Conservation (phyloP, 306 rosid genomes). For the Castanopsis chinensis region DNA sequence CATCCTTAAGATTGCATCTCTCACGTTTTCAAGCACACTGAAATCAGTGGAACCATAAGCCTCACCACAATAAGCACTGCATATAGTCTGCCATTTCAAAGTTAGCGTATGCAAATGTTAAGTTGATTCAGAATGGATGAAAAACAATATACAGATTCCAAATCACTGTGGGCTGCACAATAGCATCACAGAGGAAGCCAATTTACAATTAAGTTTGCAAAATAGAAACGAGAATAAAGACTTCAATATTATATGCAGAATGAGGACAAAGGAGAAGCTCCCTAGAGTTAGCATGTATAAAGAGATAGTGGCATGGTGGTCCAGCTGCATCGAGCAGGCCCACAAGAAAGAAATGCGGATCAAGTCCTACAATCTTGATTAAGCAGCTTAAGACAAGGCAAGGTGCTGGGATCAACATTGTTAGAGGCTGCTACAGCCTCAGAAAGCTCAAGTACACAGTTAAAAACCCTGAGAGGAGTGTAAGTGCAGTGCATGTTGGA, state of each 20-base stretch:
- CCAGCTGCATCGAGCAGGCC: background rate
- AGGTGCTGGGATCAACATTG: background rate
- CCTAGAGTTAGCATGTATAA: background rate
- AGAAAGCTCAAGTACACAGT: background rate
- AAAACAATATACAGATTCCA: slow-evolving; percentile 3
- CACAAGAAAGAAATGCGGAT: background rate
- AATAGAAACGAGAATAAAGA: background rate
- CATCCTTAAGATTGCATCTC: slow-evolving; percentile 93
- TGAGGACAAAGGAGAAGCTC: background rate
- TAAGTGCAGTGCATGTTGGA: background rate
- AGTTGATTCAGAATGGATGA: background rate
- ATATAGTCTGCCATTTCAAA: slow-evolving; percentile 56
- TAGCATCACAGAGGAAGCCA: background rate
- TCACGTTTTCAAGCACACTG: slow-evolving; percentile 70
- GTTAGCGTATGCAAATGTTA: slow-evolving; percentile 8
- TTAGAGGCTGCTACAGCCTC: background rate
- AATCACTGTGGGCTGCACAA: background rate
- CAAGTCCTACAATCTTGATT: background rate
- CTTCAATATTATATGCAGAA: background rate
- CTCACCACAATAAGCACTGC: slow-evolving; percentile 87
- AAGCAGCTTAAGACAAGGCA: background rate
- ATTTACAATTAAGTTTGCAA: background rate
- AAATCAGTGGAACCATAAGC: slow-evolving; percentile 83
- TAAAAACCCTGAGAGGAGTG: background rate
- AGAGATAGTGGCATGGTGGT: background rate